phyloP scores from a whole-genome alignment of 805 yeast genomes.

The Kodamaea hsintzibuensis region DNA sequence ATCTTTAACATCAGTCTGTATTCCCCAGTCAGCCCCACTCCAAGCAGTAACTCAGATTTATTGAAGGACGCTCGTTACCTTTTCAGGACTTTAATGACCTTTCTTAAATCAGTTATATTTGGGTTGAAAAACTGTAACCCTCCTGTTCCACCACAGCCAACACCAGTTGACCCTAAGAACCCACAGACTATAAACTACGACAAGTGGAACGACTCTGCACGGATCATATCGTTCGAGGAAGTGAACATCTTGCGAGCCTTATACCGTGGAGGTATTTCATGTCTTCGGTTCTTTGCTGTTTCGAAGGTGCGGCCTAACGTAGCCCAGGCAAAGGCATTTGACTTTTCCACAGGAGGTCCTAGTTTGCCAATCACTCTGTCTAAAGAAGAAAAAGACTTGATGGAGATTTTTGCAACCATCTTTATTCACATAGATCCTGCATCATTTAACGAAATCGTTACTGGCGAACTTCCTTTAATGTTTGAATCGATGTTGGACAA shows the following conservation, averaged over 20 bases:
- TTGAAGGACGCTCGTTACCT: constrained; percentile 85
- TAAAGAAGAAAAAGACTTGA: constrained; percentile 90
- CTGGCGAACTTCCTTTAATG: constrained; percentile 72
- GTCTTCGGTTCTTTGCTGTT: constrained; percentile 71
- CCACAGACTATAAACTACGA: constrained; percentile 42
- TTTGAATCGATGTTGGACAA: constrained; percentile 79
- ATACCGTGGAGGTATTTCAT: constrained; percentile 81
- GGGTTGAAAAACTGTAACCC: constrained; percentile 91
- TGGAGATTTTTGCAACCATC: constrained; percentile 94
- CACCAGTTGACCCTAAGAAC: constrained; percentile 46
- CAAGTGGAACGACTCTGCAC: constrained; percentile 83
- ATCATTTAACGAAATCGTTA: constrained; percentile 89
- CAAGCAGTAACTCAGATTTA: constrained; percentile 58
- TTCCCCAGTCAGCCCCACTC: constrained; percentile 62
- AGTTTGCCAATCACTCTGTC: constrained; percentile 83
- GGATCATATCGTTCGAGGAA: constrained; percentile 83
- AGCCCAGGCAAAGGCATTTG: constrained; percentile 36
- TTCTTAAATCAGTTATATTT: constrained; percentile 83
- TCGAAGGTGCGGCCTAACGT: constrained; percentile 47
- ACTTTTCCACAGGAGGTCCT: constrained; percentile 74
- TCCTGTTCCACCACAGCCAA: constrained; percentile 52
- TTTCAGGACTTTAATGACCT: constrained; percentile 85
- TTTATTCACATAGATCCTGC: constrained; percentile 94
- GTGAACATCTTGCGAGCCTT: constrained; percentile 71
- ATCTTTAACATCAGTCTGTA: constrained; percentile 37